A percentile compares a stretch with the other conserved stretches of the same genome.
phyloP scores from a whole-genome alignment of 805 yeast species.

The Nakazawaea holstii region DNA sequence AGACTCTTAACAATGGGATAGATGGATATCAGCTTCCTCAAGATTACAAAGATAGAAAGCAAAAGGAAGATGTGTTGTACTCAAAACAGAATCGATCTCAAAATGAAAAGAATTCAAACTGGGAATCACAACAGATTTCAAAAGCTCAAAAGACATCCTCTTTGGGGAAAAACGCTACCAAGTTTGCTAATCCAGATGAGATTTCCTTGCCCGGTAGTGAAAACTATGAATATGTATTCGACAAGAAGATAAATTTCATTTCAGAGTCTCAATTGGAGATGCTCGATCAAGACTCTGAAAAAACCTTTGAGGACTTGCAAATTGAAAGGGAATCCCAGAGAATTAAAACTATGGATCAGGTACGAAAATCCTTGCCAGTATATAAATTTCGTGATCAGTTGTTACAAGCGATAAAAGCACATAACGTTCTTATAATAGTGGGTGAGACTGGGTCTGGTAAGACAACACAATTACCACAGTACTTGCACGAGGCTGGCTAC shows the following conservation, averaged over 20 bases:
- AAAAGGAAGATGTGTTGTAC: conserved; percentile 48
- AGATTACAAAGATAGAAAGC: conserved; percentile 49
- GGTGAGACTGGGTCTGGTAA: conserved; percentile 98
- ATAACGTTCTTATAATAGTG: conserved; percentile 76
- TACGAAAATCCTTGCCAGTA: conserved; percentile 71
- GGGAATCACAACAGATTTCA: conserved; percentile 51
- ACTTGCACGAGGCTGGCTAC: conserved; percentile 77
- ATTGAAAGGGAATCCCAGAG: conserved; percentile 30
- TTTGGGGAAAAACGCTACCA: conserved; percentile 13
- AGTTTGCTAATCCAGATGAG: conserved; percentile 30
- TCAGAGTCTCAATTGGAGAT: conserved; percentile 29
- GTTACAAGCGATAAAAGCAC: conserved; percentile 49
- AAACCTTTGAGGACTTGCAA: conserved; percentile 27
- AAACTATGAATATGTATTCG: conserved; percentile 73
- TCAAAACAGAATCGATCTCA: conserved; percentile 20
- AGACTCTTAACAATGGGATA: conserved; percentile 27
- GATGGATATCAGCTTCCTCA: conserved; percentile 51
- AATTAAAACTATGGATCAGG: conserved; percentile 37
- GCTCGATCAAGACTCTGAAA: conserved; percentile 20
- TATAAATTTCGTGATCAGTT: conserved; percentile 56
- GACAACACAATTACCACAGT: conserved; percentile 91
- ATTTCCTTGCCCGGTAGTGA: conserved; percentile 35
- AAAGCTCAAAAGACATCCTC: conserved; percentile 28
- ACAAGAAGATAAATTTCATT: conserved; percentile 54
- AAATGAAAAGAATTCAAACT: conserved; percentile 20